Conservation (phyloP, 2,329 filamentous ascomycete genomes). For the Didymella lethalis region DNA sequence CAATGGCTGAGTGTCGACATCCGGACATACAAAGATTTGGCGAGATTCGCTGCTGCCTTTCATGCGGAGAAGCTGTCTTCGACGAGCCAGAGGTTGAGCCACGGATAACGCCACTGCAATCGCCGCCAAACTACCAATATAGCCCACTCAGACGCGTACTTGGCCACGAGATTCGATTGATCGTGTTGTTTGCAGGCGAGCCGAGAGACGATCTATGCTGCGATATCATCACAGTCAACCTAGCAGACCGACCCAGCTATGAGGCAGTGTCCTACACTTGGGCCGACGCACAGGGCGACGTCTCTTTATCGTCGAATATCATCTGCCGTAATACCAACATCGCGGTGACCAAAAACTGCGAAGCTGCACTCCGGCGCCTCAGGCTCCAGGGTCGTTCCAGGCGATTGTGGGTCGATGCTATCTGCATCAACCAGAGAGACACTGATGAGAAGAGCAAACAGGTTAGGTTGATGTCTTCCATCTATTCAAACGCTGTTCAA, state of each 20-base stretch:
- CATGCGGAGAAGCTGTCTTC: slow-evolving; percentile 10
- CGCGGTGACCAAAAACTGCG: slow-evolving; percentile 23
- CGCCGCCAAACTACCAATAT: neutral
- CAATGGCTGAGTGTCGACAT: slow-evolving; percentile 14
- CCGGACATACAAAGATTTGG: slow-evolving; percentile 14
- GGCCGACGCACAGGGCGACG: slow-evolving; percentile 16
- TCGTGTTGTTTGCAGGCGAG: slow-evolving; percentile 21
- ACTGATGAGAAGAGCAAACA: slow-evolving; percentile 22
- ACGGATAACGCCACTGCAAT: neutral
- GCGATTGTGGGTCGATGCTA: slow-evolving; percentile 29
- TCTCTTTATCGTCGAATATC: neutral
- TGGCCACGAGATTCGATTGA: slow-evolving; percentile 26
- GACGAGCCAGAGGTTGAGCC: neutral
- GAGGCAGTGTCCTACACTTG: slow-evolving; percentile 37
- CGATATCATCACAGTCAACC: slow-evolving; percentile 25
- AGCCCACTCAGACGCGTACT: neutral
- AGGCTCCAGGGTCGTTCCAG: slow-evolving; percentile 10
- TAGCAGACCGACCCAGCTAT: slow-evolving; percentile 26
- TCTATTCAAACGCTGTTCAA: slow-evolving; percentile 14
- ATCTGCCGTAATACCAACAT: slow-evolving; percentile 4
- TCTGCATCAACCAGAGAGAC: slow-evolving; percentile 33
- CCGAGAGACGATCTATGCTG: slow-evolving; percentile 14
- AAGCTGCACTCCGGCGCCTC: slow-evolving; percentile 18
- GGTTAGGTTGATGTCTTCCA: slow-evolving; percentile 25
- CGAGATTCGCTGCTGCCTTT: slow-evolving; percentile 13